Percentiles rank a stretch among this genome's conserved stretches.
phyloP scores from a whole-genome alignment of 2,329 filamentous ascomycete genomes.

The Aspergillus vadensis region DNA sequence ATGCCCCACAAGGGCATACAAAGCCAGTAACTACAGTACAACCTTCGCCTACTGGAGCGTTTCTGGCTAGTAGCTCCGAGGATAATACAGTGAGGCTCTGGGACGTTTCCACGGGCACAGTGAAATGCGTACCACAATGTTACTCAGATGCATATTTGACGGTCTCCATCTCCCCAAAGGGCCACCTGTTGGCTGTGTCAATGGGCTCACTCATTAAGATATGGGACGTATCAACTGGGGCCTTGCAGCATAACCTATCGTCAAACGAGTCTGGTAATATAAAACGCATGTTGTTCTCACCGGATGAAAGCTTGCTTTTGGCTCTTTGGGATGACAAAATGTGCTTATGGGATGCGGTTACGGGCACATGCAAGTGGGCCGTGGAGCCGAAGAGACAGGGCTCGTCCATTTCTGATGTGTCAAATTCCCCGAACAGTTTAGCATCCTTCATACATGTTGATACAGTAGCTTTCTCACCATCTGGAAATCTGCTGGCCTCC shows the following conservation, averaged over 20 bases:
- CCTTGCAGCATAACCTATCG: not conserved
- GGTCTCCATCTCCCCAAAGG: not conserved
- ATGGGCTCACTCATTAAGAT: not conserved
- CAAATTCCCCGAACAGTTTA: no score
- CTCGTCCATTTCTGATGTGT: no score
- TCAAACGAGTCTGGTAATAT: not conserved
- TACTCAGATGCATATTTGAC: fast-evolving
- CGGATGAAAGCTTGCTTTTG: not conserved
- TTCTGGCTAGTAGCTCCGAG: not conserved
- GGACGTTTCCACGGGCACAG: not conserved
- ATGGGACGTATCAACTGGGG: not conserved
- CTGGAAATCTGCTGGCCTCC: not conserved
- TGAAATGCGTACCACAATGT: not conserved
- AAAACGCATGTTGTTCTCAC: not conserved
- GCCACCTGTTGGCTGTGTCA: not conserved
- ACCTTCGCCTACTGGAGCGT: not conserved
- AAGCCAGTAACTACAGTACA: fast-evolving
- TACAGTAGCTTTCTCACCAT: not conserved
- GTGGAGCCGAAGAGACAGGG: not conserved
- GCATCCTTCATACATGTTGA: no score
- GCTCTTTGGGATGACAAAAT: fast-evolving
- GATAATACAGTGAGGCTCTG: not conserved
- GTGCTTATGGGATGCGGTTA: not conserved
- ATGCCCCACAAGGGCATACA: not conserved
- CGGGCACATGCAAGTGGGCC: not conserved